phyloP scores from a whole-genome alignment of 2,329 filamentous ascomycete species.

The Diaporthe australafricana region DNA sequence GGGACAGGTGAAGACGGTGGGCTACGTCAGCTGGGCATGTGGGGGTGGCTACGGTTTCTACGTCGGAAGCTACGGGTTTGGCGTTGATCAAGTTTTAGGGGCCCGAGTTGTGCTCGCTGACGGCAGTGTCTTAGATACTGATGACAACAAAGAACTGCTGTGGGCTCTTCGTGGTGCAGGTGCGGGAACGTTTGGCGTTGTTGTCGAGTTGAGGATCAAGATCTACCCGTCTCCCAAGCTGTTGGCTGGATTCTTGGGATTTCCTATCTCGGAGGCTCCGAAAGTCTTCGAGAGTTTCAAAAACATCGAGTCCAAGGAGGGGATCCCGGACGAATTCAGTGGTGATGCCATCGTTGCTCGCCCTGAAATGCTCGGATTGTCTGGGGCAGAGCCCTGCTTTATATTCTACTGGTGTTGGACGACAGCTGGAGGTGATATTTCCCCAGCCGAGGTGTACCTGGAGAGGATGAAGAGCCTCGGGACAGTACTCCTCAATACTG shows the following conservation, averaged over 20 bases:
- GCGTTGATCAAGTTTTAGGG: slow-evolving; percentile 51
- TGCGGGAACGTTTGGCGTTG: slow-evolving; percentile 42
- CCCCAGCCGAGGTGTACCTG: background rate
- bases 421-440: background rate
- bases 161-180: slow-evolving; percentile 45
- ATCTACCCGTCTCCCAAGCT: slow-evolving; percentile 37
- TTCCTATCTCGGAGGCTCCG: background rate
- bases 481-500: background rate
- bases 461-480: background rate
- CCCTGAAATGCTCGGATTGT: background rate
- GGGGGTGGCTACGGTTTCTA: slow-evolving; percentile 51
- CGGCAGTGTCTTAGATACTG: slow-evolving; percentile 44
- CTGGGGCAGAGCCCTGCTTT: background rate
- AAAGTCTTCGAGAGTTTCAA: background rate
- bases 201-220: slow-evolving; percentile 44
- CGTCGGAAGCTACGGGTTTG: slow-evolving; percentile 45
- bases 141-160: slow-evolving; percentile 41
- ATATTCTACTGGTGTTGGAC: background rate
- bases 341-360: background rate
- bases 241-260: background rate
- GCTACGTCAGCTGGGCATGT: slow-evolving; percentile 50
- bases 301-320: background rate
- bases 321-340: background rate
- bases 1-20: slow-evolving; percentile 40
- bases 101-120: slow-evolving; percentile 44